Evolutionary conservation across 129 eudicot species (phyloP), one percentile per base, ranked within the genome.

Genomic region (Ambrosia trifida): DNA sequence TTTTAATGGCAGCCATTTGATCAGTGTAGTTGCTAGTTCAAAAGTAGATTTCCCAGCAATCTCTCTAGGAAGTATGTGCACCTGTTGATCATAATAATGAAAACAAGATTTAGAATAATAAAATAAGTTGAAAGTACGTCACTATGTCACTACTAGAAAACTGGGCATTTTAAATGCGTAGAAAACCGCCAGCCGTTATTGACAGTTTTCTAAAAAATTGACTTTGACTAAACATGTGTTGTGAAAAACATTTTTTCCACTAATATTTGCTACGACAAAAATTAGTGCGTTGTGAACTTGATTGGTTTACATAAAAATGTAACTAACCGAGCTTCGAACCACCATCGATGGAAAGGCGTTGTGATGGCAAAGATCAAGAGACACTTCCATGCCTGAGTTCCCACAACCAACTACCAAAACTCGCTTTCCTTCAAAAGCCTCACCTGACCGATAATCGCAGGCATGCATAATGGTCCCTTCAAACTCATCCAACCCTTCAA

Each of bases 311-410:
- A 71, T 73, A 8, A 19, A 3, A 53, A 64, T 18, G 14, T 7
- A 44, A 80, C 97, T 85, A 36, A 95, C 99, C 80, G 97, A 87
- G 87, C 94, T 95, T 59, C 99, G 96, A 32, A 90, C 91, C 17
- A 86, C 95, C 90, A 95, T 88, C 20, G 85, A 82, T 32, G 97
- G 97, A 49, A 32, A 31, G 3, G 99, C 97, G 44, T 84, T 74
- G 31, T 95, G 87, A 76, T 87, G 90, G 78, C 91, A 90, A 75
- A 95, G 97, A 84, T 95, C 99, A 77, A 86, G 91, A 14, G 97
- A 90, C 14, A 95, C 91, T 68, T 90, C 99, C 99, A 95, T 95
- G 66, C 99, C 99, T 0, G 99, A 95, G 56, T 95, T 95, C 12
- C 99, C 99, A 83, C 99, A 90, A 0, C 99, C 99, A 59, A 95